Conservation (phyloP, 2,329 filamentous ascomycete species). For the Byssochlamys sp. region DNA sequence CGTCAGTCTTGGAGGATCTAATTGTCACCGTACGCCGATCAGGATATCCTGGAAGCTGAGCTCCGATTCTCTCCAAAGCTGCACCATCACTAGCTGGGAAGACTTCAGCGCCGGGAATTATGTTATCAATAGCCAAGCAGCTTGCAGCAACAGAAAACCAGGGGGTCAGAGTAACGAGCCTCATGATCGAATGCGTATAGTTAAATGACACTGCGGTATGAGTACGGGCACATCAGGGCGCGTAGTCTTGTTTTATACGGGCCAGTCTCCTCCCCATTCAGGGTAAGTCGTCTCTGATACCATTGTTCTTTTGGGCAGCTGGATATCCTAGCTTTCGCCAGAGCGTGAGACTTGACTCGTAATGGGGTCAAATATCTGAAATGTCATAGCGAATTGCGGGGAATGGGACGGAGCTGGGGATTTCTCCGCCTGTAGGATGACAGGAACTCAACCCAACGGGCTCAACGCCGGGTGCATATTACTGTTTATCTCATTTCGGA, state of each 20-base stretch:
- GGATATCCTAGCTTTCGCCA: background rate
- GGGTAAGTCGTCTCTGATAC: background rate
- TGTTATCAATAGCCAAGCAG: background rate
- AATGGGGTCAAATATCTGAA: background rate
- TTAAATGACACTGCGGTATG: background rate
- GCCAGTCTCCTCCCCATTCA: background rate
- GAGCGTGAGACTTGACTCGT: background rate
- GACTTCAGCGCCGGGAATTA: background rate
- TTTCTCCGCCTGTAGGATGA: background rate
- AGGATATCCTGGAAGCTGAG: background rate
- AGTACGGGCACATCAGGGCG: background rate
- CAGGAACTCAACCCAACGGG: background rate
- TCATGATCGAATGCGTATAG: background rate
- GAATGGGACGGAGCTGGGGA: background rate
- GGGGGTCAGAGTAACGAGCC: background rate
- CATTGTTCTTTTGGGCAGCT: background rate
- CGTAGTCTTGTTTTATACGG: background rate
- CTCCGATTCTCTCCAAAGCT: background rate
- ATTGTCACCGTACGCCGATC: background rate
- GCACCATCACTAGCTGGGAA: background rate
- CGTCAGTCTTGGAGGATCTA: constrained; percentile 9
- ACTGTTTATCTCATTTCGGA: background rate
- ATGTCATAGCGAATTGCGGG: background rate
- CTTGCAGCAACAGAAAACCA: background rate
- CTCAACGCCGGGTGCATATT: background rate